phyloP scores from a whole-genome alignment of 805 yeast species.

The Myxozyma melibiosi region DNA sequence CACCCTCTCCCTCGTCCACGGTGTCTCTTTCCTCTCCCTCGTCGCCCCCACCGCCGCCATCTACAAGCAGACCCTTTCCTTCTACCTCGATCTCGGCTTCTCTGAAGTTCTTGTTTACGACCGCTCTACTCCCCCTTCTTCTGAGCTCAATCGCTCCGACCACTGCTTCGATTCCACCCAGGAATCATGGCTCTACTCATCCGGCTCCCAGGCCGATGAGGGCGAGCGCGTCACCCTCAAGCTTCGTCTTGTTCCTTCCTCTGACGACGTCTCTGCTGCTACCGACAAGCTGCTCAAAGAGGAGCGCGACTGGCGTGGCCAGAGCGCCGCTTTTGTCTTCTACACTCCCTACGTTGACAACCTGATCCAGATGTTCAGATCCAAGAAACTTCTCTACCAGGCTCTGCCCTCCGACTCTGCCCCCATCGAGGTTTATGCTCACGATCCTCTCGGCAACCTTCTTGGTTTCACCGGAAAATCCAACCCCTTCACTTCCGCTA shows the following conservation, averaged over 20 bases:
- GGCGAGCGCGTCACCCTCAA: constrained; percentile 38
- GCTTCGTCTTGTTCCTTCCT: constrained; percentile 30
- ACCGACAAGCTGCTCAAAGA: constrained; percentile 28
- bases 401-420: constrained; percentile 69
- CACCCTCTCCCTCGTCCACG: constrained; percentile 50
- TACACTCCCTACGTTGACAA: constrained; percentile 47
- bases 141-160: constrained; percentile 18
- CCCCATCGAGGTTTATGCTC: constrained; percentile 72
- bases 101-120: constrained; percentile 43
- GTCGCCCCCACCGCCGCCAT: constrained; percentile 54
- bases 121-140: constrained; percentile 27
- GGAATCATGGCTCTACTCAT: constrained; percentile 42
- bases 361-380: constrained; percentile 44
- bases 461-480: constrained; percentile 70
- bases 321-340: constrained; percentile 51
- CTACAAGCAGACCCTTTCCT: constrained; percentile 52
- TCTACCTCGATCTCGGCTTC: constrained; percentile 58
- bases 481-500: constrained; percentile 38
- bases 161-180: constrained; percentile 36
- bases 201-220: constrained; percentile 39
- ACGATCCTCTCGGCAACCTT: constrained; percentile 83
- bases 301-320: constrained; percentile 54
- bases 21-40: constrained; percentile 55
- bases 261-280: constrained; percentile 20
- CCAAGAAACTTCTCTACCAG: constrained; percentile 49